A percentile compares a stretch with the other conserved stretches of the same genome.
These are phyloP conservation scores for Mucor saturninus DNA, from an alignment of 371 early-diverging fungal genomes.

Conservation along the genomic window DNA sequence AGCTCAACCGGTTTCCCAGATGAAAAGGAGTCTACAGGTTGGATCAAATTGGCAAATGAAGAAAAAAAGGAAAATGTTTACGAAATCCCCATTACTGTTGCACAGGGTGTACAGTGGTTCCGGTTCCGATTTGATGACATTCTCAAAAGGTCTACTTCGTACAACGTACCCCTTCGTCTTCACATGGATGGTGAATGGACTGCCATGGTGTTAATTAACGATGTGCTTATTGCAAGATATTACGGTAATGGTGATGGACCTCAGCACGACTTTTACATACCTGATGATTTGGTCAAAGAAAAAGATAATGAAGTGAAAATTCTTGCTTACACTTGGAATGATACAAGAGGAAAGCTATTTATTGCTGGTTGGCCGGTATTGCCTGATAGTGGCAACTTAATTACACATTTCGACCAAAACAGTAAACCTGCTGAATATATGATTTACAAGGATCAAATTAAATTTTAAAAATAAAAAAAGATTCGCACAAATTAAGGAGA, in stretches of 20 bases:
- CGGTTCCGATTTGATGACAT: conserved; percentile 42
- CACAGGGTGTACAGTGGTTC: conserved; percentile 44
- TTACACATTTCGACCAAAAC: conserved; percentile 11
- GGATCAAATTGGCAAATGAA: conserved; percentile 27
- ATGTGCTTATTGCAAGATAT: conserved; percentile 68
- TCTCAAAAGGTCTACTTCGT: conserved; percentile 25
- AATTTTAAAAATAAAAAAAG: conserved; percentile 5
- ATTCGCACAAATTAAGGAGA: background rate
- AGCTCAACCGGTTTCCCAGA: conserved; percentile 79
- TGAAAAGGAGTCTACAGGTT: conserved; percentile 43
- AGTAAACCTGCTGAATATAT: conserved; percentile 31
- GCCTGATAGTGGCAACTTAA: conserved; percentile 36
- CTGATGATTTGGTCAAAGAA: conserved; percentile 58
- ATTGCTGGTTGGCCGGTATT: conserved; percentile 53
- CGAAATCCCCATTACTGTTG: conserved; percentile 22
- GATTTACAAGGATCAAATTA: conserved; percentile 32
- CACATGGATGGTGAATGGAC: conserved; percentile 69
- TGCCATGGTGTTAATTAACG: conserved; percentile 68
- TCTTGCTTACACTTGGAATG: conserved; percentile 51
- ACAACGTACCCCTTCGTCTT: conserved; percentile 66
- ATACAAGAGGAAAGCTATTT: conserved; percentile 32
- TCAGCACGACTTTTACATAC: conserved; percentile 77
- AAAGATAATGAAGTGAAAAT: conserved; percentile 41
- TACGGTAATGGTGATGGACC: conserved; percentile 77
- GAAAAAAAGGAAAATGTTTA: conserved; percentile 14